Base-by-base conservation (phyloP, 192 early-diverging fungal species). In the Piromyces sp. region DNA sequence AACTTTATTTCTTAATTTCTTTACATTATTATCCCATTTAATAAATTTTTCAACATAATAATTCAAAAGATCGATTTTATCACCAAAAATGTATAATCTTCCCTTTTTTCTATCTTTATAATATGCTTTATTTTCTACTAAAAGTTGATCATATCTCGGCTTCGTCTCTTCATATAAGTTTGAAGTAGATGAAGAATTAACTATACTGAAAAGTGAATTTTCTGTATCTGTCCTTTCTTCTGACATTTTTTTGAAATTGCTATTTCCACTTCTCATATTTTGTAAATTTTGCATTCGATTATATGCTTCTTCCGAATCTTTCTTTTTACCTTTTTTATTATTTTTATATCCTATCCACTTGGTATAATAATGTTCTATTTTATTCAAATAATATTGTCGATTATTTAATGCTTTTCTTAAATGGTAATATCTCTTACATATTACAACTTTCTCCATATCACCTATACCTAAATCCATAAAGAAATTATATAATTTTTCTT, bases 391-490 rank as follows among this genome's bases (percentile, higher is more conserved):
- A 15, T 84, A 83, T 79, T 83, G 79, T 2, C 89, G 85, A 30
- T 86, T 87, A 58, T 83, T 51, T 13, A 90, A 85, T 13, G 89
- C 89, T 17, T 84, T 80, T 37, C 83, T 84, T 16, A 92, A 83
- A 15, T 87, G 86, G 12, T 84, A 83, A 3, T 88, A 87, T 29
- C 87, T 85, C 78, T 89, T 85, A 14, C 90, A 87, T 7, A 92
- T 87, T 38, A 87, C 84, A 30, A 86, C 86, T 26, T 86, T 85
- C 40, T 89, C 91, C 1, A 92, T 87, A 16, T 84, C 78, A 0
- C 91, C 92, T 80, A 92, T 83, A 7, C 88, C 87, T 16, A 92
- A 83, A 14, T 84, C 84, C 42, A 88, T 86, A 82, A 90, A 91
- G 79, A 87, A 90, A 12, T 87, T 82, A n/a, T 85, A 83, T 5